Evolutionary conservation across 2,329 filamentous ascomycete genomes (phyloP).

Genomic region (Alternaria rosae): DNA sequence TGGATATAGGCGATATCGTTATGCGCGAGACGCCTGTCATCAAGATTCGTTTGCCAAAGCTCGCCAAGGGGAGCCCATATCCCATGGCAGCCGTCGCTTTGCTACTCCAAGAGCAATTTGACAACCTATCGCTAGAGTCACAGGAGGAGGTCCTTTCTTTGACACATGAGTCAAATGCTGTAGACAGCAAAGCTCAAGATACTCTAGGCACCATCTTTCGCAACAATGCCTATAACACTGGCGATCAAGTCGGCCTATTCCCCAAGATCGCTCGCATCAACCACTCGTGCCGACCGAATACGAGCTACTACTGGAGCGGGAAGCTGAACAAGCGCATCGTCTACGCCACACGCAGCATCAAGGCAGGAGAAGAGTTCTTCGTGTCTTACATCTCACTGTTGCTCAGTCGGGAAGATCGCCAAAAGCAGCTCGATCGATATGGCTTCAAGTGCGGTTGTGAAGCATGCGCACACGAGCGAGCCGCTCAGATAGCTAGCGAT

Average conservation of each 20-base stretch:
- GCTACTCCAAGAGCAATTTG: constrained; percentile 35
- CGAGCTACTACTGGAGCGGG: constrained; percentile 49
- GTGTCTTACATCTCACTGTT: constrained; percentile 51
- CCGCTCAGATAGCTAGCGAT: constrained; percentile 33
- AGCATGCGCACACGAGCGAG: constrained; percentile 43
- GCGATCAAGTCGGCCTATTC: constrained; percentile 40
- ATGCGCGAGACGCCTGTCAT: constrained; percentile 52
- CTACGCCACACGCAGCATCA: constrained; percentile 48
- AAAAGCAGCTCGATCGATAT: constrained; percentile 43
- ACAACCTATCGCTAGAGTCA: constrained; percentile 23
- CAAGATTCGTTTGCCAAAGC: constrained; percentile 36
- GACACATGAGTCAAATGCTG: constrained; percentile 29
- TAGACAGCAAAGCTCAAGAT: constrained; percentile 29
- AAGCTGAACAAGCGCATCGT: constrained; percentile 41
- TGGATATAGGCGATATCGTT: constrained; percentile 51
- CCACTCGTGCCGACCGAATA: constrained; percentile 47
- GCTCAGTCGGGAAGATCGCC: constrained; percentile 35
- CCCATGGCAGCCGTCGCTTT: constrained; percentile 31
- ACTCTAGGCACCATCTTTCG: constrained; percentile 42
- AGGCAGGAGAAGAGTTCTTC: constrained; percentile 51
- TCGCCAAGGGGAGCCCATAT: constrained; percentile 37
- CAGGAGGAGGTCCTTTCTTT: constrained; percentile 40
- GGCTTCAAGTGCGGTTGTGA: constrained; percentile 49
- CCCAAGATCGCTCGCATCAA: constrained; percentile 49
- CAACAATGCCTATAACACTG: constrained; percentile 49